Conservation (phyloP, 495 filamentous ascomycete genomes). For the Daldinia vernicosa region DNA sequence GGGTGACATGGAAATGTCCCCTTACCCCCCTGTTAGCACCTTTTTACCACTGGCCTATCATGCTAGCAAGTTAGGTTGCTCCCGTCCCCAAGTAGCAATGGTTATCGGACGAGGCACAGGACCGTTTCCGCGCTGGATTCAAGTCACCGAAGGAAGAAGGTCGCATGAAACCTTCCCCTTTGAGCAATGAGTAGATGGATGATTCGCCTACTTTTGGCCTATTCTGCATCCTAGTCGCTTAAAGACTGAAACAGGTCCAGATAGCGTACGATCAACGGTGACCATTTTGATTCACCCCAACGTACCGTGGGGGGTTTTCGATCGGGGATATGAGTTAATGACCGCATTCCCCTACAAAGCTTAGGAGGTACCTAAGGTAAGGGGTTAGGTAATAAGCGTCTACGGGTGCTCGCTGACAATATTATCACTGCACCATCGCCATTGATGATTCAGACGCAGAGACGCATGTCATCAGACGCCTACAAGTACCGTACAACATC, state of each 20-base stretch:
- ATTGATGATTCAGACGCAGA: slow-evolving; percentile 32
- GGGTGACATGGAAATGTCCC: background rate
- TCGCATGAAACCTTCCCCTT: slow-evolving; percentile 43
- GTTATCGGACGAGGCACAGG: slow-evolving; percentile 34
- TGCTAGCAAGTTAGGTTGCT: slow-evolving; percentile 33
- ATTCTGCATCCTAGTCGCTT: slow-evolving; percentile 40
- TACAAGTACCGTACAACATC: slow-evolving; percentile 23
- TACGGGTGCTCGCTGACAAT: slow-evolving; percentile 32
- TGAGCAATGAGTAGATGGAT: slow-evolving; percentile 18
- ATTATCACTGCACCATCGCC: slow-evolving; percentile 21
- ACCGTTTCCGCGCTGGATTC: slow-evolving; percentile 35
- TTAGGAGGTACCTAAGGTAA: background rate
- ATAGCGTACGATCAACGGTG: slow-evolving; percentile 39
- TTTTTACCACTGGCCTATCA: slow-evolving; percentile 15
- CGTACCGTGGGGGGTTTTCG: slow-evolving; percentile 22
- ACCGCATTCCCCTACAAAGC: background rate
- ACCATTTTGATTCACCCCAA: slow-evolving; percentile 33
- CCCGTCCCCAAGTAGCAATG: slow-evolving; percentile 29
- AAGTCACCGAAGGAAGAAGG: slow-evolving; percentile 26
- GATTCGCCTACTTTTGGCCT: slow-evolving; percentile 42
- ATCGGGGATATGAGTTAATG: slow-evolving; percentile 20
- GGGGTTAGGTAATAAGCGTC: slow-evolving; percentile 12
- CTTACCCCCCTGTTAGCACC: slow-evolving; percentile 21
- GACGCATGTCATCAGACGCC: slow-evolving; percentile 34
- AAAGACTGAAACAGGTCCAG: slow-evolving; percentile 45